Evolutionary conservation across 2,329 filamentous ascomycete species (phyloP).

Genomic region (Polychaeton citri): DNA sequence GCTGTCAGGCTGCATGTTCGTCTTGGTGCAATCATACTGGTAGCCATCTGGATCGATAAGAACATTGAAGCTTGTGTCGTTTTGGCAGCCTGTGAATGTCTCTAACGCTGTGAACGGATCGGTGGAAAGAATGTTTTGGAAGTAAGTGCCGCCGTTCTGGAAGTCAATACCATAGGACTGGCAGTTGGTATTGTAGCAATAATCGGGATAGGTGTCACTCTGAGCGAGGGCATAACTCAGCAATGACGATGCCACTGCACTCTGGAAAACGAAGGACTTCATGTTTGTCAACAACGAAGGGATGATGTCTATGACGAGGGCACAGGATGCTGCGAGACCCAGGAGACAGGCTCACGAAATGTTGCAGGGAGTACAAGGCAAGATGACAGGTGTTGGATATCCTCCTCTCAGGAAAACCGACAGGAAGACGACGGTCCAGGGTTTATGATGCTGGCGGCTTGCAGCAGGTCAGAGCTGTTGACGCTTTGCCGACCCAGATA

Average conservation of each 20-base stretch:
- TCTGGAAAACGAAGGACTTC: not conserved
- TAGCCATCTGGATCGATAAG: conserved; percentile 28
- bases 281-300: too few species aligned
- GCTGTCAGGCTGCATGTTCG: conserved; percentile 27
- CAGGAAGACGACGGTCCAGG: too few species aligned
- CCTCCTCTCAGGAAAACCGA: too few species aligned
- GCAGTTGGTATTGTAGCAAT: conserved; percentile 5
- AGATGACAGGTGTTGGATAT: too few species aligned
- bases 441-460: too few species aligned
- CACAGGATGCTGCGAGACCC: too few species aligned
- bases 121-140: conserved; percentile 29
- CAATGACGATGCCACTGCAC: not conserved
- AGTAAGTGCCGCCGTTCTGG: conserved; percentile 29
- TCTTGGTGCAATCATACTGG: conserved; percentile 28
- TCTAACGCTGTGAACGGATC: conserved; percentile 31
- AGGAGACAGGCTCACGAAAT: too few species aligned
- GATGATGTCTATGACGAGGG: too few species aligned
- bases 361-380: too few species aligned
- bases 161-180: conserved; percentile 26
- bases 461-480: too few species aligned
- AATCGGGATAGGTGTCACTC: not conserved
- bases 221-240: not conserved
- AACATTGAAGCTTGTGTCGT: conserved; percentile 28
- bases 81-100: conserved; percentile 30
- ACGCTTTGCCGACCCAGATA: too few species aligned